Evolutionary conservation across 1,139 yeast genomes (phyloP).

Genomic region (Candida tunisiensis): DNA sequence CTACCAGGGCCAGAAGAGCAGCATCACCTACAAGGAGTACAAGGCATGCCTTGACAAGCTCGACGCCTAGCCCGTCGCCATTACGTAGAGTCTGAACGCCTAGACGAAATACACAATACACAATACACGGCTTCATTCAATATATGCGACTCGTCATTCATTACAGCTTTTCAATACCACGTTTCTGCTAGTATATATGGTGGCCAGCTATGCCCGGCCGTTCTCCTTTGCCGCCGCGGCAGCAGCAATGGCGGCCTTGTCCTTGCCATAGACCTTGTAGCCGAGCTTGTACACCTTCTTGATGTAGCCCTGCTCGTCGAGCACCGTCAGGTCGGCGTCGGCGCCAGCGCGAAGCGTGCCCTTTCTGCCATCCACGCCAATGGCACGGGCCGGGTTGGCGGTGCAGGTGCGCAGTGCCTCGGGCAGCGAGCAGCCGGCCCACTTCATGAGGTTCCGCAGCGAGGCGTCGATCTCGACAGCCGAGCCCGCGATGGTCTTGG

Average conservation of each 20-base stretch:
- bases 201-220: too few relatives aligned
- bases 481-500: constrained; percentile 47
- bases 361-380: constrained; percentile 27
- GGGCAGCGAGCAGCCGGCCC: constrained; percentile 35
- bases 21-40: constrained; percentile 15
- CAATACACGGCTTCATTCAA: too few relatives aligned
- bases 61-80: too few relatives aligned
- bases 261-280: constrained; percentile 12
- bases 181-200: too few relatives aligned
- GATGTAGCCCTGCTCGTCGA: constrained; percentile 30
- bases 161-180: too few relatives aligned
- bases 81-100: too few relatives aligned
- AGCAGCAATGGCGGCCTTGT: too few relatives aligned
- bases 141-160: too few relatives aligned
- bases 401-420: constrained; percentile 42
- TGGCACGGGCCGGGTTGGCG: constrained; percentile 36
- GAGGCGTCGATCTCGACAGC: constrained; percentile 42
- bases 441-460: constrained; percentile 33
- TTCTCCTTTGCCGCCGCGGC: too few relatives aligned
- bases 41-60: too few relatives aligned
- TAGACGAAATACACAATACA: too few relatives aligned
- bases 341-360: constrained; percentile 39
- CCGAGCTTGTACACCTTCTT: constrained; percentile 37
- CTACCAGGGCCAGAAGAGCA: constrained; percentile 19
- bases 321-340: constrained; percentile 41